Percentiles rank a stretch among this genome's conserved stretches.
Evolutionary conservation across 345 rosid species (phyloP).

Genomic region (Anacardium occidentale): DNA sequence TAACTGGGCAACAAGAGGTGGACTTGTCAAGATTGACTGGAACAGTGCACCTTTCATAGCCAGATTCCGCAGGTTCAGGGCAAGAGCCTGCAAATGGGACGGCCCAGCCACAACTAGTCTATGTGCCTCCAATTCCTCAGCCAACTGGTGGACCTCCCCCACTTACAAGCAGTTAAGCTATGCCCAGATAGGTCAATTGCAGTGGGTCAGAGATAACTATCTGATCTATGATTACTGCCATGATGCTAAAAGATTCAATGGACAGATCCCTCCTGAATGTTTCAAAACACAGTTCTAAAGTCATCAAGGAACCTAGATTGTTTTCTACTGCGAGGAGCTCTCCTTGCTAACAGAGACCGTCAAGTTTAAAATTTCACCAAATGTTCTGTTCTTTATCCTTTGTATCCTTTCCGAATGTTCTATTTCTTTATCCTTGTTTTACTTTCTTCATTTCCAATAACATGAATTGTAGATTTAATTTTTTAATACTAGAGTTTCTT

Average conservation of each 20-base stretch:
- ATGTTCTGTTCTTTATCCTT: neutral
- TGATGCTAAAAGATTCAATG: constrained; percentile 53
- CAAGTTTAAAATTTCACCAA: neutral
- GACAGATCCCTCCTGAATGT: constrained; percentile 67
- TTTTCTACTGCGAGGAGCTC: too few relatives aligned
- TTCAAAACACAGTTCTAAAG: constrained; percentile 54
- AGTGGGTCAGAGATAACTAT: constrained; percentile 50
- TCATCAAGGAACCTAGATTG: neutral
- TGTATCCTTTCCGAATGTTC: too few relatives aligned
- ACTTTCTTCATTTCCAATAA: neutral
- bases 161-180: constrained; percentile 45
- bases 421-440: neutral
- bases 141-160: constrained; percentile 65
- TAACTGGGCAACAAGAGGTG: constrained; percentile 76
- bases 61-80: constrained; percentile 43
- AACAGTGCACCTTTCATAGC: constrained; percentile 53
- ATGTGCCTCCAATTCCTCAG: constrained; percentile 36
- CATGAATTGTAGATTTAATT: neutral
- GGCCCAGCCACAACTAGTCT: constrained; percentile 48
- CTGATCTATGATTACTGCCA: constrained; percentile 73
- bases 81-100: constrained; percentile 63
- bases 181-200: constrained; percentile 39
- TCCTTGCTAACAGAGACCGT: too few relatives aligned
- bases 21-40: constrained; percentile 64
- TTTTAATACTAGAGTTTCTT: neutral